Conservation (phyloP, 2,329 filamentous ascomycete species). For the Chalaropsis thielavioides region DNA sequence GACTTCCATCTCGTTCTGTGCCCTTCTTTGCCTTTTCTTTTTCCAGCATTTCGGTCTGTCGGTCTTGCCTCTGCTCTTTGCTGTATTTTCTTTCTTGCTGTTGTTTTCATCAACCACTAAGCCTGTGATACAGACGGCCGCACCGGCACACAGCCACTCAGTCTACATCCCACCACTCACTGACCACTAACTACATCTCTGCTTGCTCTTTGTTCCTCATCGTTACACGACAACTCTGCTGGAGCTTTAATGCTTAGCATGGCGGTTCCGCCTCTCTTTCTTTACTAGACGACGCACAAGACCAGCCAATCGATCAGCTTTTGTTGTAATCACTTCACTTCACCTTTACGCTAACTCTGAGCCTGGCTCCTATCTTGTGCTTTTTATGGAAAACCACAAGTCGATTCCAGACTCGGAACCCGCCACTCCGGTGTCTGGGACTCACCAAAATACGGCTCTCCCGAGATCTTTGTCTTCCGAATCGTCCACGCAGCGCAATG, state of each 20-base stretch:
- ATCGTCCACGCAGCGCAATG: background rate
- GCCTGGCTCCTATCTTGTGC: background rate
- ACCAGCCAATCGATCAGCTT: background rate
- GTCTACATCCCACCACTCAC: background rate
- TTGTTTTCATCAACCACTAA: background rate
- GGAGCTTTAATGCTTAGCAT: background rate
- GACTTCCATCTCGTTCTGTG: background rate
- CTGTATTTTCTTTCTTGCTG: background rate
- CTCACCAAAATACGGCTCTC: background rate
- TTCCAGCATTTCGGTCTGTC: background rate
- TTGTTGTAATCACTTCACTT: background rate
- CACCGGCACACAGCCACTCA: background rate
- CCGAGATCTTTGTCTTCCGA: background rate
- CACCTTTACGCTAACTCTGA: background rate
- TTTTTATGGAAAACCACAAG: conserved; percentile 13
- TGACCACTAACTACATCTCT: too few relatives aligned
- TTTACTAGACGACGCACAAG: background rate
- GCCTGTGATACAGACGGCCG: background rate
- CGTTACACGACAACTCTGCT: background rate
- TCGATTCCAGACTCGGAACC: conserved; percentile 8
- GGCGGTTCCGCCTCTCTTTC: background rate
- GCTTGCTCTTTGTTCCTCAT: background rate
- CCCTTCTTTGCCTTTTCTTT: background rate
- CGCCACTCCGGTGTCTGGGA: conserved; percentile 8
- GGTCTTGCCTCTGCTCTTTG: background rate